Conservation (phyloP, 345 rosid genomes). For the Pugionium cornutum region DNA sequence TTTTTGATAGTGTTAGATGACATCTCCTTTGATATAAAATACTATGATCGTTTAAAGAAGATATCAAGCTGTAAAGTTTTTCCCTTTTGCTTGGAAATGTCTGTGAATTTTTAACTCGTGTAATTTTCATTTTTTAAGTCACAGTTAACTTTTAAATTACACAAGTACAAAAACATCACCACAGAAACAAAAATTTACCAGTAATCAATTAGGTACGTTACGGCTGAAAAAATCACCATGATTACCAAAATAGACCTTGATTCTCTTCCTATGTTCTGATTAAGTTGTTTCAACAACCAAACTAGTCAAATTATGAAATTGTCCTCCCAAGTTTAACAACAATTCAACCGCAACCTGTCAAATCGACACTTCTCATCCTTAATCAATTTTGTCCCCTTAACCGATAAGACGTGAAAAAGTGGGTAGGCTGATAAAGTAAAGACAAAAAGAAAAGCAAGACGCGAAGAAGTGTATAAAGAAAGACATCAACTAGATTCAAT, state of each 20-base stretch:
- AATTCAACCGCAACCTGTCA: slow-evolving; percentile 2
- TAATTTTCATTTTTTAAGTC: too few relatives aligned
- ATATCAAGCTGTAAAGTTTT: slow-evolving; percentile 1
- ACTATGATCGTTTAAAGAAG: neutral
- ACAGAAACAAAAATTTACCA: neutral
- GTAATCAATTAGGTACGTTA: neutral
- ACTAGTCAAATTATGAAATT: neutral
- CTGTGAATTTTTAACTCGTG: neutral
- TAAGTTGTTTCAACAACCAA: slow-evolving; percentile 29
- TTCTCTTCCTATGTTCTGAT: neutral
- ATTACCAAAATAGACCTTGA: neutral
- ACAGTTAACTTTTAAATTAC: neutral
- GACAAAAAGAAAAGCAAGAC: slow-evolving; percentile 35
- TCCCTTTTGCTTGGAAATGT: neutral
- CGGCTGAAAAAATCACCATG: neutral
- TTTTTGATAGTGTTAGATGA: too few relatives aligned
- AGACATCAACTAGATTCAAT: too few relatives aligned
- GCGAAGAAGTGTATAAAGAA: slow-evolving; percentile 26
- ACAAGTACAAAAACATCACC: neutral
- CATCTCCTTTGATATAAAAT: neutral
- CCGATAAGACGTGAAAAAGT: slow-evolving; percentile 20
- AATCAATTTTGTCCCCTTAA: slow-evolving; percentile 14
- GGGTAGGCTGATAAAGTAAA: slow-evolving; percentile 32
- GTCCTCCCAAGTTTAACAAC: slow-evolving; percentile 11
- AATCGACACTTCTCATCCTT: neutral